Evolutionary conservation across 495 filamentous ascomycete genomes (phyloP), one percentile per base, ranked within the genome.

Genomic region (Paragyromitra xinjiangensis): DNA sequence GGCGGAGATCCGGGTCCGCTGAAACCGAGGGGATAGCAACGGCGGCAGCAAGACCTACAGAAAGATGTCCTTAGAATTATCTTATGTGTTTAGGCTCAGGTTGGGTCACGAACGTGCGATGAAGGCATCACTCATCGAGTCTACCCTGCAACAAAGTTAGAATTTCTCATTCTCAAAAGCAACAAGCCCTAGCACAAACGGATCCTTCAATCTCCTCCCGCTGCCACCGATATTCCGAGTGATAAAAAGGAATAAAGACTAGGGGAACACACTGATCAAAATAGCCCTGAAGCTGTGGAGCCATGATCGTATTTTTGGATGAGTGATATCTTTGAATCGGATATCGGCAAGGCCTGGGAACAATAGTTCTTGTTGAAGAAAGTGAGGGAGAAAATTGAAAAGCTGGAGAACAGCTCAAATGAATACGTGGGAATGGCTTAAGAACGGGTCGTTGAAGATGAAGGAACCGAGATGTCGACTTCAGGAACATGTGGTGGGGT

Each of bases 21-120:
- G 94, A 98, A 79, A 99, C 85, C 56, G 95, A 98, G 5, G 96
- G 95, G 75, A 99, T 99, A 51, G 94, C 94, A 71, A 99, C 95
- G 56, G 95, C 95, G 84, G 93, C 89, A 78, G 92, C 88, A 64
- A 99, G 89, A 79, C 89, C 89, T 90, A 70, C 37, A 69, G 24
- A 67, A 61, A 34, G 68, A 64, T 40, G 53, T 55, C 22, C n/a
- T 55, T 71, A 65, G 45, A 61, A 40, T 51, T 50, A 26, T 39
- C 37, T 50, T 19, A 14, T 14, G 37, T 59, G 50, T n/a, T 16
- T 61, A 29, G 44, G 6, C 45, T 29, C 16, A 51, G 16, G 56
- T 24, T 48, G 40, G 29, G 64, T 39, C 44, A 86, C 87, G 68
- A 83, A 87, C 96, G 92, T 76, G 97, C 91, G 82, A 98, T 97